phyloP scores from a whole-genome alignment of 164 flowering plant species.

The Berberis thunbergii region DNA sequence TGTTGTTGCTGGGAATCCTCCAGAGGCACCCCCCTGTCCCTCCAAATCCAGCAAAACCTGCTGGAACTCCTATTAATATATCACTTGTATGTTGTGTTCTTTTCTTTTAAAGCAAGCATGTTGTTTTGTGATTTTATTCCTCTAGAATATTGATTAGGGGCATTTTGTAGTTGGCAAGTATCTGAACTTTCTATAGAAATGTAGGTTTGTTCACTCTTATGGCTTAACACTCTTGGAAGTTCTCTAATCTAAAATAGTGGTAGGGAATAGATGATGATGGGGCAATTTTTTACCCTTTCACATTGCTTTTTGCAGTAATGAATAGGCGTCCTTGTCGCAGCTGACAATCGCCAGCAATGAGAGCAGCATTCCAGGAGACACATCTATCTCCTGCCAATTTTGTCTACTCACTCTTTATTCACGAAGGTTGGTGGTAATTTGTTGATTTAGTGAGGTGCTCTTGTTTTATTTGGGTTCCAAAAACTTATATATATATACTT shows the following conservation, averaged over 20 bases:
- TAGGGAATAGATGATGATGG: background rate
- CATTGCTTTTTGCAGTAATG: conserved; percentile 14
- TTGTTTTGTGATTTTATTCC: background rate
- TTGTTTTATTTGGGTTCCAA: background rate
- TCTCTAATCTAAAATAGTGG: background rate
- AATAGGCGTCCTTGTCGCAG: conserved; percentile 81
- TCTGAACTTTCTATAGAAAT: background rate
- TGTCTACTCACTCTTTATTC: conserved; percentile 91
- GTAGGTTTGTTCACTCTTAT: background rate
- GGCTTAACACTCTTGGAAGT: background rate
- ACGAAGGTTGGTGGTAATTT: conserved; percentile 64
- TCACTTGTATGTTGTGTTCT: conserved; percentile 37
- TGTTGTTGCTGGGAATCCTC: conserved; percentile 74
- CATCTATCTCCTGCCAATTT: conserved; percentile 71
- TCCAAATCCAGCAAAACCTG: conserved; percentile 53
- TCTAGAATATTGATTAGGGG: background rate
- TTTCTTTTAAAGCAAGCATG: background rate
- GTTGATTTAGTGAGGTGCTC: too few relatives aligned
- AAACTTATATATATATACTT: background rate
- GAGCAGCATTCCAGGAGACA: conserved; percentile 94
- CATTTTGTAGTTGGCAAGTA: background rate
- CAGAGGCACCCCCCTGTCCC: conserved; percentile 71
- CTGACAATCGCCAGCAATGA: conserved; percentile 56
- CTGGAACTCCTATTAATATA: conserved; percentile 70
- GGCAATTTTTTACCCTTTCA: background rate